Evolutionary conservation across 257 asterid species (phyloP).

Genomic region (Capsicum rhomboideum): DNA sequence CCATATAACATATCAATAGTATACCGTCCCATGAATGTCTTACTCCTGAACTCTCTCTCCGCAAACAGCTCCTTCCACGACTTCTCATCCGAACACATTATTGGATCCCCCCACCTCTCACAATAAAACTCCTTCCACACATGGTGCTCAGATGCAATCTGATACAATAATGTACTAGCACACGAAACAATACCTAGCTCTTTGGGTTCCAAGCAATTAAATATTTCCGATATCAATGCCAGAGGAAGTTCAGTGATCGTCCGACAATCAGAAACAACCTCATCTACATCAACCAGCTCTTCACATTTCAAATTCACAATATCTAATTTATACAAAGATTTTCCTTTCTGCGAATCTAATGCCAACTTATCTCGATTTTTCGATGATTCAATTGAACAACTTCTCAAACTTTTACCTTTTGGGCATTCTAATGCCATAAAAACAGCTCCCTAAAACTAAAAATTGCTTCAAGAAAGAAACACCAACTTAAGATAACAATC

Average conservation of each 20-base stretch:
- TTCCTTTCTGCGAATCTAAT: slow-evolving; percentile 19
- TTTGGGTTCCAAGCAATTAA: slow-evolving; percentile 73
- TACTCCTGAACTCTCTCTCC: slow-evolving; percentile 90
- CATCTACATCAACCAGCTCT: slow-evolving; percentile 16
- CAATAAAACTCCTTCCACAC: slow-evolving; percentile 85
- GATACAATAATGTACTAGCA: slow-evolving; percentile 53
- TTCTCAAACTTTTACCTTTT: slow-evolving; percentile 27
- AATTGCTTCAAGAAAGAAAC: too few species aligned
- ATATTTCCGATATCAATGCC: slow-evolving; percentile 65
- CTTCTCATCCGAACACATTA: slow-evolving; percentile 36
- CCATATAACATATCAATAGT: slow-evolving; percentile 70
- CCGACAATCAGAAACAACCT: slow-evolving; percentile 11
- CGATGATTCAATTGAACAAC: slow-evolving; percentile 14
- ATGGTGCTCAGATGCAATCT: slow-evolving; percentile 68
- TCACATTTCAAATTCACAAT: not conserved
- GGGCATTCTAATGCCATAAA: slow-evolving; percentile 97
- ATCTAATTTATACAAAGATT: slow-evolving; percentile 7
- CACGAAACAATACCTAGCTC: slow-evolving; percentile 87
- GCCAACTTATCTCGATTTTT: slow-evolving; percentile 6
- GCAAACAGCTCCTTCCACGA: slow-evolving; percentile 82
- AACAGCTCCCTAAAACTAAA: slow-evolving; percentile 6
- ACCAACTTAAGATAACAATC: too few species aligned
- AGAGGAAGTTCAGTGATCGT: slow-evolving; percentile 75
- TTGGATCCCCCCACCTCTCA: slow-evolving; percentile 89
- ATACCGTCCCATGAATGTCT: slow-evolving; percentile 72